A percentile compares a stretch with the other conserved stretches of the same genome.
phyloP scores from a whole-genome alignment of 371 early-diverging fungal genomes.

The Syncephalastrum sp. region DNA sequence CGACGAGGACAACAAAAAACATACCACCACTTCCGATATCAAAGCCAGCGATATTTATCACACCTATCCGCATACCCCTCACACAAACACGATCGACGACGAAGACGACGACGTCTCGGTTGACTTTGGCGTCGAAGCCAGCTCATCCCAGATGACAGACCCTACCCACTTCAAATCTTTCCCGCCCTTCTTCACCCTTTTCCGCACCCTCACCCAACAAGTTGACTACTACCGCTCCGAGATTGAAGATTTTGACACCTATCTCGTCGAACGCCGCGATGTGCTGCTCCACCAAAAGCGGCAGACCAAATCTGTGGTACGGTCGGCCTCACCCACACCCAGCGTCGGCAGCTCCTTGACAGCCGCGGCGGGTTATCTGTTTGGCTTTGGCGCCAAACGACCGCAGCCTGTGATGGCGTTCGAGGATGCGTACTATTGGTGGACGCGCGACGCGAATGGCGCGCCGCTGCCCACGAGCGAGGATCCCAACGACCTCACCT shows the following conservation, averaged over 20 bases:
- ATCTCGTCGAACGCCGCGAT: conserved; percentile 45
- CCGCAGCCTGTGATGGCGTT: background rate
- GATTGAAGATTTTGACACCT: conserved; percentile 47
- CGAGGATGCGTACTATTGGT: conserved; percentile 6
- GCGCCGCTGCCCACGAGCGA: too few species aligned
- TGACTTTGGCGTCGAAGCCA: conserved; percentile 27
- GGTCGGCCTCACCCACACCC: conserved; percentile 2
- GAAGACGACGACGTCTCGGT: conserved; percentile 35
- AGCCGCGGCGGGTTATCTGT: conserved; percentile 10
- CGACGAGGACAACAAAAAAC: conserved; percentile 7
- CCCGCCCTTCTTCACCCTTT: conserved; percentile 55
- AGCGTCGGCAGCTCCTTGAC: conserved; percentile 1
- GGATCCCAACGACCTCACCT: background rate
- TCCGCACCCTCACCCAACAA: conserved; percentile 55
- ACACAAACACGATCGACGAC: conserved; percentile 23
- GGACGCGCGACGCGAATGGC: background rate
- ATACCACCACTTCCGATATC: conserved; percentile 10
- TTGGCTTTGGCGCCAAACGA: conserved; percentile 5
- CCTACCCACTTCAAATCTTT: conserved; percentile 41
- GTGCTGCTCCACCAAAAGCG: conserved; percentile 22
- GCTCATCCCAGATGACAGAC: conserved; percentile 18
- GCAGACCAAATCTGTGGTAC: background rate
- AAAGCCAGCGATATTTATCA: conserved; percentile 17
- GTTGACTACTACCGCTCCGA: conserved; percentile 57
- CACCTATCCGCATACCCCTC: background rate